Percentiles rank a stretch among this genome's conserved stretches.
Evolutionary conservation across 345 rosid species (phyloP).

Genomic region (Noccaea caerulescens): DNA sequence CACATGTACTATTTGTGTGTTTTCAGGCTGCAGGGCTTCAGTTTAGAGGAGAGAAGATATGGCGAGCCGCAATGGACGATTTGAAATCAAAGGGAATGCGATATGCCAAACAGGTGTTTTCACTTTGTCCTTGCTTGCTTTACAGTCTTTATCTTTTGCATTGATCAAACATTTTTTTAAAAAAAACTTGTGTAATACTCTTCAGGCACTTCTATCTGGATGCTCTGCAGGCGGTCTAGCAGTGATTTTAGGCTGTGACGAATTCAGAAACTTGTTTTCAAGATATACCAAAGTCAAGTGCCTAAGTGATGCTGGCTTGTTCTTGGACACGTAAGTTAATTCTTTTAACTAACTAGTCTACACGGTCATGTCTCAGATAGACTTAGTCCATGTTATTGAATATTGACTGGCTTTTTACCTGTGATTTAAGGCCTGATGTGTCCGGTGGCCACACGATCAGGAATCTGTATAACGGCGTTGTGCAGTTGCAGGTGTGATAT

Average conservation of each 20-base stretch:
- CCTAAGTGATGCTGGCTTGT: slow-evolving; percentile 94
- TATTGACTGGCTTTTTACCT: slow-evolving; percentile 25
- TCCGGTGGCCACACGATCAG: slow-evolving; percentile 87
- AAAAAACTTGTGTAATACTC: slow-evolving; percentile 10
- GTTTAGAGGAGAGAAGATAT: slow-evolving; percentile 90
- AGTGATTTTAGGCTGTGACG: slow-evolving; percentile 81
- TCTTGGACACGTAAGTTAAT: slow-evolving; percentile 78
- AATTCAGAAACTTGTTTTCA: slow-evolving; percentile 73
- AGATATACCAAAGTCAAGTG: slow-evolving; percentile 73
- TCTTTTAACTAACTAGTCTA: background rate
- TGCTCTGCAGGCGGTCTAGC: slow-evolving; percentile 98
- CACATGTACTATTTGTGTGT: background rate
- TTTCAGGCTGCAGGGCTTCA: slow-evolving; percentile 59
- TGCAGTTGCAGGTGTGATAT: slow-evolving; percentile 69
- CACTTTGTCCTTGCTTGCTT: background rate
- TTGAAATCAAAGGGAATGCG: slow-evolving; percentile 83
- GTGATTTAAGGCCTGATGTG: slow-evolving; percentile 65
- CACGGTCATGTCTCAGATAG: too few species aligned
- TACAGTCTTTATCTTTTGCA: slow-evolving; percentile 4
- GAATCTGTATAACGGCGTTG: slow-evolving; percentile 70
- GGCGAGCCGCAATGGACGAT: slow-evolving; percentile 88
- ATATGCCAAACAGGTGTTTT: slow-evolving; percentile 62
- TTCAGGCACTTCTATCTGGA: slow-evolving; percentile 90
- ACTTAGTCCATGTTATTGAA: slow-evolving; percentile 1
- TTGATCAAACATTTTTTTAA: background rate